Conservation (phyloP, 164 flowering plant species). For the Sedum album region DNA sequence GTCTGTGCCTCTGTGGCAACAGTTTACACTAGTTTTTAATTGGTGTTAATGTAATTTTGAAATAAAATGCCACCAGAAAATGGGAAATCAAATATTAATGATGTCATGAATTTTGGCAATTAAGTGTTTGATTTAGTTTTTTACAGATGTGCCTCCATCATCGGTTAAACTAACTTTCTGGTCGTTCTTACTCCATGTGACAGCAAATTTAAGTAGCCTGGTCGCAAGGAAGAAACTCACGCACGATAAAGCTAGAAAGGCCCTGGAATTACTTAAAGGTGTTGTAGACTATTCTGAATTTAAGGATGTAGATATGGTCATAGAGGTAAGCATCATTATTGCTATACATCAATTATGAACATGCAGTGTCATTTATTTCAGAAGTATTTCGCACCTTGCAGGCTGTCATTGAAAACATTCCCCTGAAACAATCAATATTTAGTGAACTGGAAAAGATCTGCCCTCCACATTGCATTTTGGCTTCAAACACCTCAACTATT, state of each 20-base stretch:
- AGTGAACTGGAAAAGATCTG: constrained; percentile 77
- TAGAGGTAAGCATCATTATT: constrained; percentile 49
- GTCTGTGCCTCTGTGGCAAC: no score
- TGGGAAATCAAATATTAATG: background rate
- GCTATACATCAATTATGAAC: background rate
- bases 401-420: constrained; percentile 81
- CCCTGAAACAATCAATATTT: constrained; percentile 82
- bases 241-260: constrained; percentile 53
- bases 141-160: background rate
- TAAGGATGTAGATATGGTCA: constrained; percentile 88
- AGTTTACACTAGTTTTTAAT: no score
- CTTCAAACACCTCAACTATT: constrained; percentile 91
- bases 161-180: constrained; percentile 4
- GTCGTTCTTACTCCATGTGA: background rate
- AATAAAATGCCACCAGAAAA: background rate
- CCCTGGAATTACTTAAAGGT: constrained; percentile 69
- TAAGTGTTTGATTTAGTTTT: background rate
- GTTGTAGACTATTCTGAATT: constrained; percentile 83
- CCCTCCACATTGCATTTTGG: constrained; percentile 87
- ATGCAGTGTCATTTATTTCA: background rate
- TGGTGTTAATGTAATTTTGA: background rate
- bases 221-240: constrained; percentile 60
- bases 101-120: background rate
- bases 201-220: constrained; percentile 68
- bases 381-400: constrained; percentile 25